A percentile compares a stretch with the other conserved stretches of the same genome.
Evolutionary conservation across 2,329 filamentous ascomycete species (phyloP).

Genomic region (Aspergillus brasiliensis): DNA sequence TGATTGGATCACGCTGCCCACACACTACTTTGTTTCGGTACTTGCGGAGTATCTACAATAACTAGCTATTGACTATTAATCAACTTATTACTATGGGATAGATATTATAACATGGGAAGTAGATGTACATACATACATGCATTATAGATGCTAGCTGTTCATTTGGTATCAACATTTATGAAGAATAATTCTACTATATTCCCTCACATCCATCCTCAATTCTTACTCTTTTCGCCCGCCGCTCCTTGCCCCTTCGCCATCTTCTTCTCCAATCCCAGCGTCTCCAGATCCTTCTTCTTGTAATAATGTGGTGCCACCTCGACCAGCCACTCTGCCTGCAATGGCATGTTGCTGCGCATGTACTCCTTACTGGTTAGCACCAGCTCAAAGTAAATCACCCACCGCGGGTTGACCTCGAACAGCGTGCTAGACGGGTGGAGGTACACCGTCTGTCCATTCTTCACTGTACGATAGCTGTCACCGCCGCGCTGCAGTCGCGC

Average conservation of each 20-base stretch:
- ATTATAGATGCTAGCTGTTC: background rate
- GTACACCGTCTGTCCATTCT: slow-evolving; percentile 84
- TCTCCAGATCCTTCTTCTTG: slow-evolving; percentile 87
- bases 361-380: slow-evolving; percentile 96
- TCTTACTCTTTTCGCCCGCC: slow-evolving; percentile 42
- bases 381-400: slow-evolving; percentile 82
- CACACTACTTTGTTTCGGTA: background rate
- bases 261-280: slow-evolving; percentile 74
- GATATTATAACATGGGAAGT: background rate
- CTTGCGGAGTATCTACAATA: background rate
- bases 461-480: slow-evolving; percentile 86
- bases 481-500: slow-evolving; percentile 80
- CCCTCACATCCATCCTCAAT: slow-evolving; percentile 4
- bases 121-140: slow-evolving; percentile 2
- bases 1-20: background rate
- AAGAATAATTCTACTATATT: background rate
- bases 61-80: too few species aligned
- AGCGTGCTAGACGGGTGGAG: slow-evolving; percentile 87
- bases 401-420: slow-evolving; percentile 78
- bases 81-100: too few species aligned
- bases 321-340: slow-evolving; percentile 80
- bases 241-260: slow-evolving; percentile 59
- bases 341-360: slow-evolving; percentile 82
- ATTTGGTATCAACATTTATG: background rate
- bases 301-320: slow-evolving; percentile 95